Base-by-base conservation (phyloP, 441 rosid species). In the Aleurites moluccanus region DNA sequence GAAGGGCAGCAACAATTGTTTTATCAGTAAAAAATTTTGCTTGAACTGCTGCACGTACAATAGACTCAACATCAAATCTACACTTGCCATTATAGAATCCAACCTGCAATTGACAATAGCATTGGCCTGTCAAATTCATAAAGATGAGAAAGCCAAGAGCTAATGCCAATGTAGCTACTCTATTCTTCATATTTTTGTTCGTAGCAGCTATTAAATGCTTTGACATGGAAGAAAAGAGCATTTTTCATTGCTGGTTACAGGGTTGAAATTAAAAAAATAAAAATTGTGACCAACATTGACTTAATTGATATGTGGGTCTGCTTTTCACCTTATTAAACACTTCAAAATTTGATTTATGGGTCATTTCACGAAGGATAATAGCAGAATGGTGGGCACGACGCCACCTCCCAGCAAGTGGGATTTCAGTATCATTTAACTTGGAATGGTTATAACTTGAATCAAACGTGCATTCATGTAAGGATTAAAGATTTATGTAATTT, bases 1-100 rank as follows among this genome's bases (percentile, higher is more conserved):
- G 83, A 23, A 89, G 80, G 30, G 85, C 85, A 21, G 91, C 84
- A 20, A 83, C 82, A 18, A 85, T 18, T 14, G 85, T 53, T 21
- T 50, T 66, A 75, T 85, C 76, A 11, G 15, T 50, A 1, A 0
- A 6, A 71, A 82, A 28, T 25, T n/a, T 73, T 0, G 9, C 16
- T 0, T 3, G 0, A 49, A 82, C 83, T 28, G 74, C 83, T 1
- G 15, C 3, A 1, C 42, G 56, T 0, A 89, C 90, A 50, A 71
- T 78, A 1, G 44, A 6, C 83, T 89, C 90, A 21, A 85, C 86
- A 28, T 77, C 77, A 6, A 9, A 2, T 15, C 6, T 47, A 67
- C 90, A 88, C 69, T 72, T 62, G 3, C 73, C 35, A 0, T 27
- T 74, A 73, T 87, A 88, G 81, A 59, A 86, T 15, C 85, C 81